These are phyloP conservation scores for Forsythia viridissima DNA, from an alignment of 257 asterid genomes.

Conservation along the genomic window DNA sequence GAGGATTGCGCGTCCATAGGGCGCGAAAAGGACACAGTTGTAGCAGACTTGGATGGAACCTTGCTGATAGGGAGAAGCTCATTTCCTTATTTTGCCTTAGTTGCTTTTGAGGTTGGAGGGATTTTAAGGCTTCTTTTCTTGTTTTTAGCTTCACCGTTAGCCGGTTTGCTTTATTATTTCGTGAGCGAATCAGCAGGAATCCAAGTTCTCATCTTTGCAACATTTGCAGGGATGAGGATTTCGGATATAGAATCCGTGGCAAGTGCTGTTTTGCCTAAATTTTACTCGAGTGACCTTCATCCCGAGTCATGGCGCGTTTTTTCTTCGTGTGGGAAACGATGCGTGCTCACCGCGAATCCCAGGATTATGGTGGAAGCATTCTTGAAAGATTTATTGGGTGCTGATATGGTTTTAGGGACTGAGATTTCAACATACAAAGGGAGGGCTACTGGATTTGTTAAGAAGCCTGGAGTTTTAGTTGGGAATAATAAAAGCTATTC, in stretches of 20 bases:
- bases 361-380: constrained; percentile 66
- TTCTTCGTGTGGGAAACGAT: constrained; percentile 56
- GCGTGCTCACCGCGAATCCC: constrained; percentile 63
- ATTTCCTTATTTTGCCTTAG: constrained; percentile 54
- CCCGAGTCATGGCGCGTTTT: constrained; percentile 63
- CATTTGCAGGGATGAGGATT: constrained; percentile 43
- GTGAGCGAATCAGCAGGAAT: constrained; percentile 63
- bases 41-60: constrained; percentile 72
- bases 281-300: constrained; percentile 51
- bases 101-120: constrained; percentile 60
- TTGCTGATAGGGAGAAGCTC: constrained; percentile 56
- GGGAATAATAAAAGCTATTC: constrained; percentile 51
- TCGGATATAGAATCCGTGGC: constrained; percentile 54
- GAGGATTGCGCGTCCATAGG: constrained; percentile 49
- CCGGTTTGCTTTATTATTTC: constrained; percentile 51
- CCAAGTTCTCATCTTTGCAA: constrained; percentile 44
- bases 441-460: constrained; percentile 60
- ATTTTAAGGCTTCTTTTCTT: constrained; percentile 46
- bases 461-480: constrained; percentile 49
- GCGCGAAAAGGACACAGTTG: constrained; percentile 54
- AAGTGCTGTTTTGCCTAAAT: constrained; percentile 56
- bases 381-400: constrained; percentile 56
- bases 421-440: constrained; percentile 48
- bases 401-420: constrained; percentile 64
- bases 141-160: constrained; percentile 48